Base-by-base conservation (phyloP, 371 early-diverging fungal genomes). In the Mucor circinelloides region DNA sequence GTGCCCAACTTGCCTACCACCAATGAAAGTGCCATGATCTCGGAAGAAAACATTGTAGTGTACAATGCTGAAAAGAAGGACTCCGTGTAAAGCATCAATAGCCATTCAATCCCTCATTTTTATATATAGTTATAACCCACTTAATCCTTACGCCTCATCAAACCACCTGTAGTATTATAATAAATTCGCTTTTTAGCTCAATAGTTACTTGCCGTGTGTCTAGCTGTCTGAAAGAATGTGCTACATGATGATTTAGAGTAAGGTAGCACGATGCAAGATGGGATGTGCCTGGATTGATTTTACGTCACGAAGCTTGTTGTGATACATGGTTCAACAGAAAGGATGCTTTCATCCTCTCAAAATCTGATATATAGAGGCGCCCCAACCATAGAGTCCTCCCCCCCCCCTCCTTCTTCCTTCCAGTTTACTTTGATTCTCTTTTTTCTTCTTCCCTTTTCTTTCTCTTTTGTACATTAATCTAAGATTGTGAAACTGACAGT, bases 11-110 rank as follows among this genome's bases (percentile, higher is more conserved):
- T 72, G 21, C 66, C 73, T 9, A 44, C 55, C 25, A 54, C 61
- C 19, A 60, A 54, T 30, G 50, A 65, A 36, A 61, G 21, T 12
- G 59, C 58, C 13, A 40, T 64, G 25, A 40, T 71, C 21, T 63
- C 67, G 31, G 74, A 74, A 58, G 68, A 74, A 25, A 65, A 74
- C 19, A 57, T 68, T 6, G 66, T 55, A 10, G 58, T 74, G 2
- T 73, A 67, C 28, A 62, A 42, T 8, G 64, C 50, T 8, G 66
- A 68, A 32, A 74, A 68, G 50, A 68, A 70, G n/a, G 64, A 12
- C 36, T 7, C n/a, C 6, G n/a, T 30, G 23, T 46, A 61, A 48
- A 42, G 7, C 6, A 58, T 8, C 19, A 44, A n/a, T 8, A n/a
- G n/a, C 44, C 4, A 36, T 36, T 12, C 5, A 40, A 30, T 9